These are phyloP conservation scores for Rhinocladiella mackenziei DNA, from an alignment of 2,329 filamentous ascomycete genomes.

Conservation along the genomic window DNA sequence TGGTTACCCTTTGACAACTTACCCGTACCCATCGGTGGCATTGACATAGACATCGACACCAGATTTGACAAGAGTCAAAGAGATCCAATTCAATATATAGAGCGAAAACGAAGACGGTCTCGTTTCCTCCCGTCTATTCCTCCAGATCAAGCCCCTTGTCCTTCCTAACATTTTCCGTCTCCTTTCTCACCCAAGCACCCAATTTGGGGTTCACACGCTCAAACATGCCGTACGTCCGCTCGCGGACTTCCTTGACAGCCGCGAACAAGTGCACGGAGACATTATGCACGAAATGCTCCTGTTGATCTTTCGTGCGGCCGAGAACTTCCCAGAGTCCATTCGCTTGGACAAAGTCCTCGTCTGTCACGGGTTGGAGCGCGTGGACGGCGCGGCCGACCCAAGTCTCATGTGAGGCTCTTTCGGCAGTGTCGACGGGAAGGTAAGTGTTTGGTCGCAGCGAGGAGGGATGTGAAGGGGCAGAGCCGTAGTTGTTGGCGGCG, in stretches of 20 bases:
- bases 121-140: too few species aligned
- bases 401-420: conserved; percentile 36
- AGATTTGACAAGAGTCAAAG: too few species aligned
- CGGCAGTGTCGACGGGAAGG: conserved; percentile 37
- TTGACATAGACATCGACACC: too few species aligned
- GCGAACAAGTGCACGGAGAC: conserved; percentile 53
- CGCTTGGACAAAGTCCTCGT: conserved; percentile 45
- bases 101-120: too few species aligned
- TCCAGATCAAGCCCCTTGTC: conserved; percentile 5
- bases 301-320: conserved; percentile 50
- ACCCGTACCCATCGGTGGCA: too few species aligned
- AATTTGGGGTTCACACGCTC: conserved; percentile 10
- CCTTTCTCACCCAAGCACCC: conserved; percentile 9
- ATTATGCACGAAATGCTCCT: conserved; percentile 59
- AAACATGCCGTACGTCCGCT: conserved; percentile 51
- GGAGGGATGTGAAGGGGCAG: conserved; percentile 53
- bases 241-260: conserved; percentile 51
- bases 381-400: conserved; percentile 41
- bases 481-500: conserved; percentile 59
- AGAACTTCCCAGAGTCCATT: conserved; percentile 42
- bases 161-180: conserved; percentile 13
- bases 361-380: conserved; percentile 40
- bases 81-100: too few species aligned
- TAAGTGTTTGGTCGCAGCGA: conserved; percentile 39
- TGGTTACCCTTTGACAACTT: too few species aligned